Evolutionary conservation across 1,284 basidiomycete species (phyloP).

Genomic region (Rugiboletus extremiorientalis): DNA sequence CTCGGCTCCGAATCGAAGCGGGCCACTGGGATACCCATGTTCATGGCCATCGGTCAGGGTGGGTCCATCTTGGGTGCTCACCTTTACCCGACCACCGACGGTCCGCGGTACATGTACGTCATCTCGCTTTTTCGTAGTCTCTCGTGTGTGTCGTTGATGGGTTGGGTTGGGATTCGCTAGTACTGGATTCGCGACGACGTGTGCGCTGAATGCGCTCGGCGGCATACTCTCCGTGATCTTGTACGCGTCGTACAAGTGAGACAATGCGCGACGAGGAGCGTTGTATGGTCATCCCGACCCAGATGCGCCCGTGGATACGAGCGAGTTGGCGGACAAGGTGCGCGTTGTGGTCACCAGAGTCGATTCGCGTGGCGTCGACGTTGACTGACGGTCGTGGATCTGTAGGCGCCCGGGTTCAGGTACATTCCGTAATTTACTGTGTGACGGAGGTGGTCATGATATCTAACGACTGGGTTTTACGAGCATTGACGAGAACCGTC

Average conservation of each 20-base stretch:
- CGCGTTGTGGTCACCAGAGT: neutral
- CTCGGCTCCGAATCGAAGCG: slow-evolving; percentile 77
- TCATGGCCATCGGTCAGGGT: slow-evolving; percentile 77
- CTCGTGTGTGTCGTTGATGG: neutral
- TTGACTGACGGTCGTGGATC: neutral
- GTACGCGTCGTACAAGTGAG: slow-evolving; percentile 54
- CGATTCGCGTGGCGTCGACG: too few species aligned
- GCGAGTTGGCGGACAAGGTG: slow-evolving; percentile 63
- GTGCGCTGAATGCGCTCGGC: slow-evolving; percentile 55
- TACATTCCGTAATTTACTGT: slow-evolving; percentile 25
- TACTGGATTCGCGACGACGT: slow-evolving; percentile 63
- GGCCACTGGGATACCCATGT: slow-evolving; percentile 73
- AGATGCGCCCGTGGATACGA: slow-evolving; percentile 57
- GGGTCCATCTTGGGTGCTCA: slow-evolving; percentile 73
- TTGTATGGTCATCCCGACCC: slow-evolving; percentile 52
- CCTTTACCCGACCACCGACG: slow-evolving; percentile 61
- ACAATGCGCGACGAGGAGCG: slow-evolving; percentile 56
- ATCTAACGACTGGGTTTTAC: too few species aligned
- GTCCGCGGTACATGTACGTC: slow-evolving; percentile 61
- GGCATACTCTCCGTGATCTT: slow-evolving; percentile 49
- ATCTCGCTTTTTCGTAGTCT: too few species aligned
- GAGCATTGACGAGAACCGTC: too few species aligned
- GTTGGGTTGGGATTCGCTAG: slow-evolving; percentile 33
- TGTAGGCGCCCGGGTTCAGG: slow-evolving; percentile 21
- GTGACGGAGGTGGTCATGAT: neutral